Evolutionary conservation across 169 alveolate genomes (phyloP), one percentile per base, ranked within the genome.

Genomic region (Eimeria sp.): DNA sequence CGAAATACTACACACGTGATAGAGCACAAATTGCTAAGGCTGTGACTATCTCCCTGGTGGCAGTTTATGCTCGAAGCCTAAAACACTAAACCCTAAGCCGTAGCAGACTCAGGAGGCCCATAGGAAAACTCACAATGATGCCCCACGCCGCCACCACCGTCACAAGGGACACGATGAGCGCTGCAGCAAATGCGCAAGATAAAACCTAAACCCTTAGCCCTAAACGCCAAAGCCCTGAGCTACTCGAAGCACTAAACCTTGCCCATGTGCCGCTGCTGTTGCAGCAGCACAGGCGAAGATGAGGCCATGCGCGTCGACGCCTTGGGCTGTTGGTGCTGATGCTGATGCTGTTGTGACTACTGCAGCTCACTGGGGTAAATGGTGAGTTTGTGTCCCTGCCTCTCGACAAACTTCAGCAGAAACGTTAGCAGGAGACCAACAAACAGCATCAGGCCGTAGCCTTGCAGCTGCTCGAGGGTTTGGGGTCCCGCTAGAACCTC

Each of bases 111-210:
- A 61, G 70, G n/a, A 61, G 70, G 70, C 20, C 7, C 20, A 30
- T 13, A 34, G n/a, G 90, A 10, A 82, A 45, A 82, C 90, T 40
- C 54, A 82, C 90, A 22, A 82, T 49, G 58, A 82, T 82, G 3
- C 90, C 90, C 90, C 90, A 82, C 22, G 90, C 90, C 40, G 90
- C 90, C 73, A 82, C 90, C 11, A 82, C 57, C 27, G 72, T 82
- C 67, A 54, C 30, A 4, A 82, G 90, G 10, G 90, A 82, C 34
- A 54, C 90, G 47, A 82, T 34, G 72, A 54, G 67, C 11, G 90
- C 90, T 82, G 90, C 67, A 49, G 72, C 30, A 47, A 16, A 34
- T 40, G 20, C 73, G 90, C 90, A 82, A 30, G 20, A 25, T 9
- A 20, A 54, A 20, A 40, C 67, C 43, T 27, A 82, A 25, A 82